Evolutionary conservation across 768 basidiomycete genomes (phyloP), one percentile per base, ranked within the genome.

Genomic region (Xerocomus potaroensis): DNA sequence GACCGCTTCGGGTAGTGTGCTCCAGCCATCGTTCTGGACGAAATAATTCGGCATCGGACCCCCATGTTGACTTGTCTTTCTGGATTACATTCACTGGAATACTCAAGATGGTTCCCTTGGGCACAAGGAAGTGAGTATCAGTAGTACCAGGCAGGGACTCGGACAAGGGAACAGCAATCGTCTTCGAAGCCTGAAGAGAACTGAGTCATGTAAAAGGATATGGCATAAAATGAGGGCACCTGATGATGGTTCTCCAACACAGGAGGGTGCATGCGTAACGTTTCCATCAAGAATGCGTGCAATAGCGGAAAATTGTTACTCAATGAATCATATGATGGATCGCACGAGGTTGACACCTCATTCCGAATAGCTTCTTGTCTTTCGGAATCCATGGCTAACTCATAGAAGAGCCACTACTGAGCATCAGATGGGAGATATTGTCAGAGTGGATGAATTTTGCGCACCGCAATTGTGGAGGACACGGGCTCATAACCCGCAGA

Each of bases 181-280:
- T 80, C 50, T 76, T 68, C 6, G 70, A 68, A 18, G 82, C 76
- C 79, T 81, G 23, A 0, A 11, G 10, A 40, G 11, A 23, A 27
- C 11, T 21, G 10, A 59, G 50, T 26, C 23, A 24, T 15, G 23
- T 35, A 5, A 23, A 43, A 36, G 15, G 9, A 39, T 32, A 18
- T 16, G 32, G 26, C n/a, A n/a, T n/a, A n/a, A n/a, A n/a, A 39
- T 22, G 24, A 16, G 22, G 52, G 41, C 31, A 75, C 79, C 66
- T 80, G 77, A 46, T 85, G 81, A 55, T 83, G 79, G 52, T 84
- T 83, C 60, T 84, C 82, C 23, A 79, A 57, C 27, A 85, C 73
- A 1, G 81, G 72, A 15, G 83, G 76, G 54, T 83, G 79, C 37
- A 84, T 59, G 23, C 83, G 76, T 15, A 85, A 64, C 3, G 77